Percentiles rank a stretch among this genome's conserved stretches.
phyloP scores from a whole-genome alignment of 2,329 filamentous ascomycete genomes.

The Ophiostoma pallidulum region DNA sequence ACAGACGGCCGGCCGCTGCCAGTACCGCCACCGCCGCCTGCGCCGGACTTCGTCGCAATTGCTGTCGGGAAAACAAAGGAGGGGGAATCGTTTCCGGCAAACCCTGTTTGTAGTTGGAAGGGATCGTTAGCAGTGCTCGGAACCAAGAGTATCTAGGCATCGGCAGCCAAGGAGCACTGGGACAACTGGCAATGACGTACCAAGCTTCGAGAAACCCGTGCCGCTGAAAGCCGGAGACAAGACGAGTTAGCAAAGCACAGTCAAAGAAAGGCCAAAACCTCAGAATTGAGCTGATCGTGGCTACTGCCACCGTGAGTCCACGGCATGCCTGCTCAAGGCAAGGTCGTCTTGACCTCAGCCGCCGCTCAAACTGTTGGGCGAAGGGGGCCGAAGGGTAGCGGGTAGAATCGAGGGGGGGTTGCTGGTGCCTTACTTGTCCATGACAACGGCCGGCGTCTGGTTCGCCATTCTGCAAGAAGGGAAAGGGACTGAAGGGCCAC shows the following conservation, averaged over 20 bases:
- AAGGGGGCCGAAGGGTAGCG: too few relatives aligned
- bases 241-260: slow-evolving; percentile 29
- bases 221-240: slow-evolving; percentile 54
- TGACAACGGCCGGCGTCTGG: slow-evolving; percentile 99
- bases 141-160: slow-evolving; percentile 1
- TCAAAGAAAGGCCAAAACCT: neutral
- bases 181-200: slow-evolving; percentile 40
- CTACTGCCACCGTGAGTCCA: neutral
- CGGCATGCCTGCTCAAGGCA: too few relatives aligned
- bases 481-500: slow-evolving; percentile 7
- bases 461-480: slow-evolving; percentile 61
- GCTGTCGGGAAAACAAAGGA: slow-evolving; percentile 99
- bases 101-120: slow-evolving; percentile 48
- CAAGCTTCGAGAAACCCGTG: slow-evolving; percentile 98
- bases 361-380: neutral
- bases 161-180: slow-evolving; percentile 7
- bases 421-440: slow-evolving; percentile 97
- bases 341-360: too few relatives aligned
- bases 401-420: too few relatives aligned
- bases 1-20: slow-evolving; percentile 84
- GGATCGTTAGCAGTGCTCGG: neutral
- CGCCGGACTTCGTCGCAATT: slow-evolving; percentile 84
- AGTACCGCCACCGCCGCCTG: slow-evolving; percentile 60
- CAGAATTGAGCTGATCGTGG: neutral
- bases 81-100: slow-evolving; percentile 97